Base-by-base conservation (phyloP, 306 rosid genomes). In the Dicorynia guianensis region DNA sequence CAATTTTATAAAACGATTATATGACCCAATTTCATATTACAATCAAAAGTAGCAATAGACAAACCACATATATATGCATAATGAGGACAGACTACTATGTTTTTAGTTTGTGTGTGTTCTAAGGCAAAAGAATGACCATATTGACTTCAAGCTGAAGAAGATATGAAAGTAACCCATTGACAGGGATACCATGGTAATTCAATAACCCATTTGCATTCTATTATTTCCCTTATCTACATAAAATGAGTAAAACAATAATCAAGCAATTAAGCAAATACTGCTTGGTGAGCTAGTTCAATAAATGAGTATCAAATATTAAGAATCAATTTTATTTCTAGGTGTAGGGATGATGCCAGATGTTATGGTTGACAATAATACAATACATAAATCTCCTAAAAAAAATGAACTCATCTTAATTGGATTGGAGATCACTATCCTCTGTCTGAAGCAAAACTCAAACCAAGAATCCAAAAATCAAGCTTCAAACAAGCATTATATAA, bases 331-430 rank as follows among this genome's bases (percentile, higher is more conserved):
- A 69, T 17, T 69, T 58, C 34, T 10, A 40, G 7, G 34, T 53
- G 39, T 25, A 9, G 56, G 4, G 3, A 61, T 38, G 20, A 66
- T 67, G 42, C 73, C 68, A 75, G 4, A 55, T 12, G 30, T 25
- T 11, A 15, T 7, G 46, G 43, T 46, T 17, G 20, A 18, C 15
- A 56, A 35, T 36, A 14, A 64, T 5, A 17, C 36, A 55, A 34
- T 72, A 68, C 66, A 35, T 6, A 34, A 25, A 25, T 25, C 30
- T 25, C 2, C n/a, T 2, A 25, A 25, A 25, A 25, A 25, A 25
- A 44, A 1, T 13, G 60, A 54, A 70, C 80, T 54, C n/a, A 86
- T 91, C 91, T 73, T 47, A 58, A 72, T 19, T 55, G 60, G 72
- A 66, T 55, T 47, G 75, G 74, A 69, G 76, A 14, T 47, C 9